Base-by-base conservation (phyloP, 2,329 filamentous ascomycete species). In the Neofusicoccum cordaticola region DNA sequence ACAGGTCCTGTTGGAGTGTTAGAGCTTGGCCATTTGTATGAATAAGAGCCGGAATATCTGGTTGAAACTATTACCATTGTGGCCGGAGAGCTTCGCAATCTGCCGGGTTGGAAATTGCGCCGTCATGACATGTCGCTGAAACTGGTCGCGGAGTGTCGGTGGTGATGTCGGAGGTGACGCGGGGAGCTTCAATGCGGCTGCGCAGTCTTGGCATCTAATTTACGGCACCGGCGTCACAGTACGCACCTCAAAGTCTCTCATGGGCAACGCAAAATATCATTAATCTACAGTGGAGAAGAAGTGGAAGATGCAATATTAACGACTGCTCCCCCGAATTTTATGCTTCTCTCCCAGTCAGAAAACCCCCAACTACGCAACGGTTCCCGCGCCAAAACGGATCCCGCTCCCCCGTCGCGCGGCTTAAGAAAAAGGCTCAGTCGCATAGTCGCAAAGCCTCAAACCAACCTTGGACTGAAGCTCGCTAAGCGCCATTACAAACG, bases 1-100 rank as follows among this genome's bases (percentile, higher is more conserved):
- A 85, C 80, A 65, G 79, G 78, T 66, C 79, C 78, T 69, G 67
- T 66, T 35, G 69, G 65, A 63, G 51, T 37, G 31, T 64, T 34
- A 56, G 66, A 63, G 39, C 37, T 7, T 56, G 41, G 22, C 9
- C 31, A n/a, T n/a, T 35, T 12, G 12, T 11, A 1, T 2, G 17
- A 5, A 15, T 8, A 31, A 12, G 37, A 17, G 35, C 27, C 12
- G 13, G n/a, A 5, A 7, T 13, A 15, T 39, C n/a, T 27, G 4
- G 39, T 15, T 22, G n/a, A 39, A 3, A 7, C 1, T 3, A 34
- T n/a, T 69, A 73, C 72, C 72, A 69, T 71, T 75, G 64, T 80
- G 78, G 66, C 79, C 79, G 45, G 74, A 76, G 42, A 81, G 75
- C 63, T 70, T 76, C 56, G 78, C 75, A 52, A 78, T 72, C 27